phyloP scores from a whole-genome alignment of 495 filamentous ascomycete species.

The Cercophora samala region DNA sequence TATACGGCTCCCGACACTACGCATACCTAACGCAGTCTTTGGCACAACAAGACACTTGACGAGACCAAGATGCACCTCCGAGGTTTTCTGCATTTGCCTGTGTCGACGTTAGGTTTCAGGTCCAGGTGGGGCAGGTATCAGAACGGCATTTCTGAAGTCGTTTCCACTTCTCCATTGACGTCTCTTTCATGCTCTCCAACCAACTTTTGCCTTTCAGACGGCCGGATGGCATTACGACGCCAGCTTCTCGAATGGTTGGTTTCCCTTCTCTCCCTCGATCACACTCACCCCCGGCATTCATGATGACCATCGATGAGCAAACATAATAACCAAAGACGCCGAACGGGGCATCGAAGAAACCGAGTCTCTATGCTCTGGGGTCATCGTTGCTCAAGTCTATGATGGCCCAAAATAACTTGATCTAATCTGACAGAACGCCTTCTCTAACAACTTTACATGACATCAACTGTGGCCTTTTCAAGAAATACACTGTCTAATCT shows the following conservation, averaged over 20 bases:
- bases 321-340: slow-evolving; percentile 38
- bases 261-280: background rate
- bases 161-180: background rate
- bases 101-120: background rate
- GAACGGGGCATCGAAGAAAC: slow-evolving; percentile 42
- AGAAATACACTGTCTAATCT: slow-evolving; percentile 41
- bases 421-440: slow-evolving; percentile 49
- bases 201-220: background rate
- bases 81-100: background rate
- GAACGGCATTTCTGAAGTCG: background rate
- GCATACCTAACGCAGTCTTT: too few species aligned
- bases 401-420: slow-evolving; percentile 50
- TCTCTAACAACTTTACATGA: slow-evolving; percentile 10
- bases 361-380: slow-evolving; percentile 43
- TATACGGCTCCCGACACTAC: too few species aligned
- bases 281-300: slow-evolving; percentile 16
- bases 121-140: background rate
- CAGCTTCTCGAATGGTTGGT: background rate
- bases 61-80: background rate
- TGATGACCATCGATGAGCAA: slow-evolving; percentile 48
- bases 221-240: background rate
- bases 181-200: background rate
- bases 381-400: slow-evolving; percentile 49
- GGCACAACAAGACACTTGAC: background rate
- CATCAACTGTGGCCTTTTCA: slow-evolving; percentile 8